Conservation (phyloP, 1,284 basidiomycete genomes). For the Chondrostereum purpureum region DNA sequence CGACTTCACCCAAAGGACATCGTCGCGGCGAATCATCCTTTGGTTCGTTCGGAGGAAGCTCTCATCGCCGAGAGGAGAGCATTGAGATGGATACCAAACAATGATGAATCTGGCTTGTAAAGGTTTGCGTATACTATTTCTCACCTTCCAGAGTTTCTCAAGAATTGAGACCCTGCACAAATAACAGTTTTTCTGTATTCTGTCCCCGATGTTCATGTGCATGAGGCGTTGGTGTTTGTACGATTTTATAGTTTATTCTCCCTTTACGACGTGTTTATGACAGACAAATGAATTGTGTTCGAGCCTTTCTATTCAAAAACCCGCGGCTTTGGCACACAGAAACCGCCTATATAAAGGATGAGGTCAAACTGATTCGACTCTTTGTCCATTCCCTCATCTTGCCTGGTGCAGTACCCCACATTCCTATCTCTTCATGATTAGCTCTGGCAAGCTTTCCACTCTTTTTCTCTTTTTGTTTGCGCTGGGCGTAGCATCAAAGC, state of each 20-base stretch:
- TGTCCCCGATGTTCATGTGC: too few relatives aligned
- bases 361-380: too few relatives aligned
- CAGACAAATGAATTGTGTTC: too few relatives aligned
- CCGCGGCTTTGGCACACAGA: too few relatives aligned
- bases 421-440: not conserved
- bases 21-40: slow-evolving; percentile 1
- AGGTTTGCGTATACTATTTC: not conserved
- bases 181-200: not conserved
- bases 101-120: not conserved
- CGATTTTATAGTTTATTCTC: too few relatives aligned
- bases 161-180: not conserved
- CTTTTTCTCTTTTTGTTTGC: not conserved
- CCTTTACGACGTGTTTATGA: too few relatives aligned
- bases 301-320: too few relatives aligned
- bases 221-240: too few relatives aligned
- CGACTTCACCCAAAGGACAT: not conserved
- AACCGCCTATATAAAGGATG: too few relatives aligned
- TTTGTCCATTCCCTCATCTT: not conserved
- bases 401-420: not conserved
- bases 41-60: slow-evolving; percentile 1
- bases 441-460: not conserved
- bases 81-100: not conserved
- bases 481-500: not conserved
- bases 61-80: not conserved
- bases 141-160: too few relatives aligned